Percentiles rank a stretch among this genome's conserved stretches.
Evolutionary conservation across 352 stramenopile genomes (phyloP).

Genomic region (Phytophthora fragariaefolia): DNA sequence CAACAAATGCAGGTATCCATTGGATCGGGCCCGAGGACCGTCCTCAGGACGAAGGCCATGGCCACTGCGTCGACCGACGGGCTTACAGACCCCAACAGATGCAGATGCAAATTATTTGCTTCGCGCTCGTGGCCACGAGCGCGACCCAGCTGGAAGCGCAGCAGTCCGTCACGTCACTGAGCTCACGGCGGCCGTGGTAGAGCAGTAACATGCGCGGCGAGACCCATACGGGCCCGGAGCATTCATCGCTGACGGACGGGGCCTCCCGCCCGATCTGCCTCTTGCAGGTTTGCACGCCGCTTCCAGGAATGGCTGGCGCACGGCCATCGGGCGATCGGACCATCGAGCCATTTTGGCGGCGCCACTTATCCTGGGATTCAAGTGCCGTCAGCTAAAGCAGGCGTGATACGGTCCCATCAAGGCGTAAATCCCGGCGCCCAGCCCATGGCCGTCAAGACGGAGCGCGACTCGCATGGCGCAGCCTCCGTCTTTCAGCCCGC

Average conservation of each 20-base stretch:
- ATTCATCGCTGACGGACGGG: constrained; percentile 1
- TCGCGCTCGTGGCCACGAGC: constrained; percentile 11
- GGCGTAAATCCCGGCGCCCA: constrained; percentile 14
- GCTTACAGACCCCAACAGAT: constrained; percentile 18
- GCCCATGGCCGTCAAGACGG: constrained; percentile 24
- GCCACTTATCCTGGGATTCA: constrained; percentile 17
- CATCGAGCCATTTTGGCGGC: background rate
- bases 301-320: constrained; percentile 8
- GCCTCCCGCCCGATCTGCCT: background rate
- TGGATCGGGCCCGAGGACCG: too few species aligned
- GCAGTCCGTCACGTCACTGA: constrained; percentile 2
- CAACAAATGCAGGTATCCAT: too few species aligned
- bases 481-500: constrained; percentile 17
- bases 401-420: constrained; percentile 27
- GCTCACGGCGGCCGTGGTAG: background rate
- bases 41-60: background rate
- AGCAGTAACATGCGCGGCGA: constrained; percentile 20
- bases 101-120: constrained; percentile 10
- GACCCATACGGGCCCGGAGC: constrained; percentile 9
- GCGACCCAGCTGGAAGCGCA: constrained; percentile 17
- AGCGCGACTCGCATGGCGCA: constrained; percentile 12
- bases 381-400: background rate
- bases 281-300: background rate
- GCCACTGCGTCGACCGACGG: background rate
- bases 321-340: background rate